Base-by-base conservation (phyloP, 768 basidiomycete species). In the Suillus clintonianus region DNA sequence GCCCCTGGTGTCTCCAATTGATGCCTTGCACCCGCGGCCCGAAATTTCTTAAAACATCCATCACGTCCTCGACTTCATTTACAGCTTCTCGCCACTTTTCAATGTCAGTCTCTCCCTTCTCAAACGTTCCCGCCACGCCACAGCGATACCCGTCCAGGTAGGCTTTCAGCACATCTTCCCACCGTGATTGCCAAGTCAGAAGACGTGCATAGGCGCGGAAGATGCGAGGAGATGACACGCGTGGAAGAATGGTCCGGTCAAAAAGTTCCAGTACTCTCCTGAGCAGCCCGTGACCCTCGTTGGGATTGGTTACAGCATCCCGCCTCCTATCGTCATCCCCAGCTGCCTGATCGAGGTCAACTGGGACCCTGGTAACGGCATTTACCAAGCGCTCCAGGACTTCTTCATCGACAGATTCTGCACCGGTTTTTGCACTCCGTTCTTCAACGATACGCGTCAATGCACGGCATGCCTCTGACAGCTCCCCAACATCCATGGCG, bases 401-500 rank as follows among this genome's bases (percentile, higher is more conserved):
- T 43, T 95, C 93, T 59, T 88, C 84, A 75, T 99, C 97, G 19
- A 98, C 86, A 36, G 83, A 81, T 13, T 81, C 80, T 7, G 83
- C 85, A 30, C 84, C 83, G 8, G 73, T 68, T 65, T 83, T 81
- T 59, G 73, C 72, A 32, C 67, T 69, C 11, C 77, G 65, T 61
- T 78, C 77, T 67, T 96, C 93, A 42, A 98, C 85, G 62, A 98
- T 82, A 4, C 95, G 89, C 0, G 84, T 83, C 24, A 94, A 81
- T 0, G 96, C 97, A 43, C 93, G 89, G 63, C 87, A 89, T 0
- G 94, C 89, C 72, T 99, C 97, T 1, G 86, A 82, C 56, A 98
- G 83, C 72, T 99, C 95, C 8, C 96, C 97, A 22, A 98, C 91
- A 68, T 98, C 95, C 76, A 97, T 82, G 4, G 93, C 85, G 32